Evolutionary conservation across 148 eudicot species (phyloP).

Genomic region (Vaccinium darrowii): DNA sequence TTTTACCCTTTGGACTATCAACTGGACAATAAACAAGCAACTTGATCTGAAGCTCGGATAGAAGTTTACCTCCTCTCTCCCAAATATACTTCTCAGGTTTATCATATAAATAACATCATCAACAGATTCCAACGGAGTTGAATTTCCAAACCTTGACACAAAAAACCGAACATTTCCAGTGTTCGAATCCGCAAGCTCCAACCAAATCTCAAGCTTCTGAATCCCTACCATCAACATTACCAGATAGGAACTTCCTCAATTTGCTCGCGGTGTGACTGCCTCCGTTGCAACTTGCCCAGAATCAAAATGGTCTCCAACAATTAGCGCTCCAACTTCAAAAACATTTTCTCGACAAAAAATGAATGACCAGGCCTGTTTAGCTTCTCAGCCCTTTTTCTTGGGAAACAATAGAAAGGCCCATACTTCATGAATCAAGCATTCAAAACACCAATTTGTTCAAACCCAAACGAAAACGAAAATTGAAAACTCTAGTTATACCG

Average conservation of each 20-base stretch:
- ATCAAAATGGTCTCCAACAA: slow-evolving; percentile 36
- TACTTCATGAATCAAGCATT: neutral
- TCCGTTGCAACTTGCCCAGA: slow-evolving; percentile 34
- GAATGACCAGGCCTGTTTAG: too few species aligned
- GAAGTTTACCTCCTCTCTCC: slow-evolving; percentile 79
- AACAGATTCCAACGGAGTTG: slow-evolving; percentile 38
- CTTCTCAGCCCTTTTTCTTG: neutral
- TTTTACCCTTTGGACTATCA: slow-evolving; percentile 51
- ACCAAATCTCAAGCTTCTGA: slow-evolving; percentile 33
- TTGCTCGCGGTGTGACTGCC: slow-evolving; percentile 50
- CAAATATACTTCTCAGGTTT: slow-evolving; percentile 67
- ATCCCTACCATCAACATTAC: slow-evolving; percentile 22
- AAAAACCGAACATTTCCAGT: slow-evolving; percentile 49
- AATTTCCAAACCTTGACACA: slow-evolving; percentile 41
- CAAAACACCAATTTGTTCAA: neutral
- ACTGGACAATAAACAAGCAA: slow-evolving; percentile 65
- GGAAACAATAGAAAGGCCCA: neutral
- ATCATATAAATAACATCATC: slow-evolving; percentile 56
- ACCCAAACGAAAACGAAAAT: neutral
- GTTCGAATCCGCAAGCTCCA: slow-evolving; percentile 50
- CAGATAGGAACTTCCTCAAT: slow-evolving; percentile 44
- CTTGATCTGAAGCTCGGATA: slow-evolving; percentile 63
- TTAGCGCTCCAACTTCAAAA: slow-evolving; percentile 77
- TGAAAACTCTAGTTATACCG: neutral
- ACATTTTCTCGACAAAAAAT: too few species aligned